Conservation (phyloP, 2,329 filamentous ascomycete genomes). For the Erysiphe pulchra region DNA sequence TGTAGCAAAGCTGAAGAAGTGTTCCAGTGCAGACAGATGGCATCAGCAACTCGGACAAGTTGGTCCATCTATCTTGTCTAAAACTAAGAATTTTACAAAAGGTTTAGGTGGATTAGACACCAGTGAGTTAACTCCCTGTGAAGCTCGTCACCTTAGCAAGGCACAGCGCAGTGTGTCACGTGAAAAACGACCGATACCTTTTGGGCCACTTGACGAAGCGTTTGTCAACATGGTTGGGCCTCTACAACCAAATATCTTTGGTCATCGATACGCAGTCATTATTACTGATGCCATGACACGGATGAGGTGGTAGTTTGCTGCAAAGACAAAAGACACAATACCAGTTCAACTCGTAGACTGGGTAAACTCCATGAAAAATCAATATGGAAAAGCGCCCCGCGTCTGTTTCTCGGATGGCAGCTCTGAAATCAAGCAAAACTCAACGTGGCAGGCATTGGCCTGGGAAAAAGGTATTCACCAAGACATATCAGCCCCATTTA, state of each 20-base stretch:
- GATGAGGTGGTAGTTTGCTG: background rate
- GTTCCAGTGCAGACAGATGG: background rate
- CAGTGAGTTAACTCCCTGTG: background rate
- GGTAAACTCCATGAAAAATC: background rate
- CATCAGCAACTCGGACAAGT: background rate
- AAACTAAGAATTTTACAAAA: background rate
- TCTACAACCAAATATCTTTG: background rate
- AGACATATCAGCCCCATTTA: background rate
- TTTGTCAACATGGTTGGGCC: background rate
- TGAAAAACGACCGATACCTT: background rate
- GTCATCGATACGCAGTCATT: background rate
- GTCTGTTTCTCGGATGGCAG: background rate
- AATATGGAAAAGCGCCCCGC: background rate
- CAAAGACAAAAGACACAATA: background rate
- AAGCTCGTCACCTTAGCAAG: background rate
- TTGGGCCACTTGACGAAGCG: background rate
- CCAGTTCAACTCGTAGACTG: background rate
- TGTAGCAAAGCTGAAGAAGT: background rate
- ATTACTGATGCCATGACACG: background rate
- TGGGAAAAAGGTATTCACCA: background rate
- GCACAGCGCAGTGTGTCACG: background rate
- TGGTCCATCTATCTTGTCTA: background rate
- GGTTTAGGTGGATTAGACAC: slow-evolving; percentile 15
- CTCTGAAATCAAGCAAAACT: background rate
- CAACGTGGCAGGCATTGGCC: background rate